Base-by-base conservation (phyloP, 768 basidiomycete species). In the Xerocomellus amylosporus region DNA sequence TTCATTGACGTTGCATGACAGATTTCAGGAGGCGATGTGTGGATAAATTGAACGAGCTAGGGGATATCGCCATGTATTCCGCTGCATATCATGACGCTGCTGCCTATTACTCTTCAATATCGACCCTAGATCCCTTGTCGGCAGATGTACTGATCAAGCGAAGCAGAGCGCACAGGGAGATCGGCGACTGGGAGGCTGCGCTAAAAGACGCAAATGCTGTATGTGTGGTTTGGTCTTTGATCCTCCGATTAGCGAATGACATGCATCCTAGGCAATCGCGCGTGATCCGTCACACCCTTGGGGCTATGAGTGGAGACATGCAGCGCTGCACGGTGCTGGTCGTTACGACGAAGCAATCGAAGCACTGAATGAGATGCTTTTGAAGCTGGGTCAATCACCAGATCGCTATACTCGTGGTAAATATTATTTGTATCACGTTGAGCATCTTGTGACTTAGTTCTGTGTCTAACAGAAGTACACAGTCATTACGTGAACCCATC, bases 301-400 rank as follows among this genome's bases (percentile, higher is more conserved):
- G 34, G 38, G 54, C 0, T 60, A 66, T 7, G 40, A 64, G 40
- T 22, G 28, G 9, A 64, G 46, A 31, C 55, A 53, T 39, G 24
- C 44, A 6, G 63, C 58, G 8, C 44, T 66, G 6, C 54, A 56
- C n/a, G 58, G 61, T 28, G 33, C 39, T 34, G 37, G 52, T 38
- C 45, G 26, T 22, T 63, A 63, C n/a, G 45, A 52, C 3, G 64
- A 64, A 20, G 63, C 64, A 4, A 60, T 64, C 13, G 45, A 42
- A 22, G 26, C 64, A 7, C 15, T 53, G 4, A 17, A 56, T 7
- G 45, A 50, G 14, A 46, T 64, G 44, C 8, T 51, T 28, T 36
- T 22, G 39, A 50, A 31, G 31, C 24, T 59, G 14, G 26, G 49
- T 42, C 36, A 41, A 20, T 58, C 57, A 12, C 8, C 53, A 2